Conservation (phyloP, 805 yeast species). For the Saturnispora sekii region DNA sequence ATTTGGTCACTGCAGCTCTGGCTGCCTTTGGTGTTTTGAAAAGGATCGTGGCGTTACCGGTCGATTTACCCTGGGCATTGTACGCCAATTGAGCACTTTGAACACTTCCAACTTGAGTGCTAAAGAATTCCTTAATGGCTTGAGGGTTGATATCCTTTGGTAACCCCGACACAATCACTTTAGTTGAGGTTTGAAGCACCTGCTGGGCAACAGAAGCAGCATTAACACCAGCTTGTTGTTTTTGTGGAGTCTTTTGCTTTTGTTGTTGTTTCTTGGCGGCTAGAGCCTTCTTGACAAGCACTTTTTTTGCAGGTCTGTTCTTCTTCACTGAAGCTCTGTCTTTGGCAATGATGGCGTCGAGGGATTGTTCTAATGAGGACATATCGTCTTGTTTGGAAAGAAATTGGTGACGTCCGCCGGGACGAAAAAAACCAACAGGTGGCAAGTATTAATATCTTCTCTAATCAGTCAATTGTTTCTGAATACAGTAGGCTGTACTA, state of each 20-base stretch:
- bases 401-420: background rate
- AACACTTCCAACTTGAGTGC: conserved; percentile 81
- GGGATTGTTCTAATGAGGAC: conserved; percentile 86
- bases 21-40: conserved; percentile 68
- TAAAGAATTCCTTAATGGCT: conserved; percentile 67
- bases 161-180: conserved; percentile 55
- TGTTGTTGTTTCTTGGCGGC: conserved; percentile 2
- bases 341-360: conserved; percentile 86
- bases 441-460: too few relatives aligned
- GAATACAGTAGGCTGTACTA: too few relatives aligned
- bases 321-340: conserved; percentile 8
- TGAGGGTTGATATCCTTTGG: conserved; percentile 81
- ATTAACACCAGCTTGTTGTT: too few relatives aligned
- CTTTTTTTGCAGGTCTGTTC: conserved; percentile 13
- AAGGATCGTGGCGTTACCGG: conserved; percentile 82
- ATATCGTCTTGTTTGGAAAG: conserved; percentile 25
- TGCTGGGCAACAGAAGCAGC: conserved; percentile 18
- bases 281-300: conserved; percentile 7
- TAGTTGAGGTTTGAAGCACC: conserved; percentile 44
- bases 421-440: background rate
- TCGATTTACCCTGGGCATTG: conserved; percentile 81
- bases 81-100: conserved; percentile 60
- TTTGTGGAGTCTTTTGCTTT: conserved; percentile 15
- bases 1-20: conserved; percentile 65
- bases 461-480: too few relatives aligned